Evolutionary conservation across 2,329 filamentous ascomycete species (phyloP).

Genomic region (Metarhizium robertsii): DNA sequence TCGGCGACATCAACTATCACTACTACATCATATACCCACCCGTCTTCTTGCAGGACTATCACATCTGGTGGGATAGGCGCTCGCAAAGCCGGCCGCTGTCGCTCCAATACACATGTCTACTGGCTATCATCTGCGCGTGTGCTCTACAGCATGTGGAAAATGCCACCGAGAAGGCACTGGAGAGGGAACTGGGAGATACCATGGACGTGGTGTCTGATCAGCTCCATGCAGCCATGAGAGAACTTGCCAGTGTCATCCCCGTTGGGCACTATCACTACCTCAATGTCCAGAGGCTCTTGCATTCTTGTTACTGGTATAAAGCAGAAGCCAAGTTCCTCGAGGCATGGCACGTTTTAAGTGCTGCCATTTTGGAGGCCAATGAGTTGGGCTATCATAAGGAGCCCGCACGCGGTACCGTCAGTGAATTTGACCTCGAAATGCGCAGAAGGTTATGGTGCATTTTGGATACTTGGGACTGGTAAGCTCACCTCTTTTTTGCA

Average conservation of each 20-base stretch:
- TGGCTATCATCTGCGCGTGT: constrained; percentile 20
- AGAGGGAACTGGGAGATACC: constrained; percentile 11
- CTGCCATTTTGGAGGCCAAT: constrained; percentile 20
- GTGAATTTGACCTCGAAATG: constrained; percentile 22
- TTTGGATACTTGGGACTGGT: constrained; percentile 25
- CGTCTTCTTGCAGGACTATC: constrained; percentile 18
- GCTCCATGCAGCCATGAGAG: constrained; percentile 15
- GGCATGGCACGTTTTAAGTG: constrained; percentile 21
- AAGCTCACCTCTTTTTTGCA: constrained; percentile 2
- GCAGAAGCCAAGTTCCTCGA: constrained; percentile 21
- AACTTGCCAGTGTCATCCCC: constrained; percentile 17
- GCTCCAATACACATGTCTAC: constrained; percentile 20
- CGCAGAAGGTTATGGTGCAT: constrained; percentile 22
- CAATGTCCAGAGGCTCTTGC: constrained; percentile 20
- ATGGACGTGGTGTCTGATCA: constrained; percentile 14
- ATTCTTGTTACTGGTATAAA: constrained; percentile 24
- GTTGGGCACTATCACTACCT: constrained; percentile 18
- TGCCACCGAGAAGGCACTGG: constrained; percentile 12
- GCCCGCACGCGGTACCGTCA: constrained; percentile 8
- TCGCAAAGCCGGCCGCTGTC: constrained; percentile 11
- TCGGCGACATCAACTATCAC: constrained; percentile 21
- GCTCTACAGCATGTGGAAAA: constrained; percentile 18
- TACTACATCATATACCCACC: constrained; percentile 24
- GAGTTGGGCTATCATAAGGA: constrained; percentile 19
- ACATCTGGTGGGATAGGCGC: constrained; percentile 20